Conservation (phyloP, 2,329 filamentous ascomycete species). For the Neospermospora avenae region DNA sequence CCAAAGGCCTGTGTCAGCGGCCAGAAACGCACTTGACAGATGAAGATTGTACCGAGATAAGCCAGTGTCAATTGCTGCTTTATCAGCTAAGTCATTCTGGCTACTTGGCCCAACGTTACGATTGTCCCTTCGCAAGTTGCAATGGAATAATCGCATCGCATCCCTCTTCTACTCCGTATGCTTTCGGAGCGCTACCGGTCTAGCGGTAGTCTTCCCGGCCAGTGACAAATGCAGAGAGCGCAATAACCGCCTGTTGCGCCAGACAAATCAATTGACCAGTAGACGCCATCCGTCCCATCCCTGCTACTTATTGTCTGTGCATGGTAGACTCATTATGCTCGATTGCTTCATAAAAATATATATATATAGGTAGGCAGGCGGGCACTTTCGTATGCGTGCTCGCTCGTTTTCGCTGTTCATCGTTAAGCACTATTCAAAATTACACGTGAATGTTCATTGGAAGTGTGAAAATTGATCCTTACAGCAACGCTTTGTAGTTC, state of each 20-base stretch:
- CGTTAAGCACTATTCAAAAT: neutral
- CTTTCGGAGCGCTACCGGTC: too few relatives aligned
- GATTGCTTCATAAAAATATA: neutral
- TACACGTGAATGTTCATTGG: neutral
- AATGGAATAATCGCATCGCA: too few relatives aligned
- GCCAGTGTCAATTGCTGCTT: conserved; percentile 15
- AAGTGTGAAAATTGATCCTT: neutral
- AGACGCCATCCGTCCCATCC: neutral
- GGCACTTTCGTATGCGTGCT: too few relatives aligned
- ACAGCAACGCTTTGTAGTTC: neutral
- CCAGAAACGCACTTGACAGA: neutral
- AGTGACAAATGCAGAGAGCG: neutral
- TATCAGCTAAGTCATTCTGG: conserved; percentile 6
- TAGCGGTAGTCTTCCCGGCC: too few relatives aligned
- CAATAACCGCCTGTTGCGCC: neutral
- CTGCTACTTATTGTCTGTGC: neutral
- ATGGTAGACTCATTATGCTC: neutral
- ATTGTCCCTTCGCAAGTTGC: neutral
- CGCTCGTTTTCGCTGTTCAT: neutral
- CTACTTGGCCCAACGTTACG: neutral
- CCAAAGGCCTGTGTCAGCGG: conserved; percentile 41
- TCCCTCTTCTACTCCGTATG: too few relatives aligned
- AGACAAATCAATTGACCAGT: neutral
- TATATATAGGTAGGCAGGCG: neutral
- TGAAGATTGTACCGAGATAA: conserved; percentile 6